These are phyloP conservation scores for Fraxinus americana DNA, from an alignment of 257 asterid species.

Conservation along the genomic window DNA sequence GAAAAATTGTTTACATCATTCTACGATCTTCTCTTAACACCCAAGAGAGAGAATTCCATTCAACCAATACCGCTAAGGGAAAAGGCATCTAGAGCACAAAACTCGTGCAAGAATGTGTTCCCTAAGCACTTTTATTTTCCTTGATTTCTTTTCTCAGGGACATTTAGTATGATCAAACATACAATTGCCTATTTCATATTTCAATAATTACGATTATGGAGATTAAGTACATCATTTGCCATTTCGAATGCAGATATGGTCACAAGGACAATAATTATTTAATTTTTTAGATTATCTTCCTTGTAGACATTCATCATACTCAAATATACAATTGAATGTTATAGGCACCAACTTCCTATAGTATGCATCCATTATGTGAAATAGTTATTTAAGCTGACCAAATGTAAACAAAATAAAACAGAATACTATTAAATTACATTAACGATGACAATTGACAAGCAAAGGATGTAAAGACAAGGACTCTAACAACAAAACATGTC, in stretches of 20 bases:
- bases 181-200: constrained; percentile 10
- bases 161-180: constrained; percentile 13
- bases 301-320: neutral
- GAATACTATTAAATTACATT: neutral
- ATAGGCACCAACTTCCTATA: neutral
- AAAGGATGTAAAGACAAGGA: neutral
- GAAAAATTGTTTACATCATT: neutral
- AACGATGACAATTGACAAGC: neutral
- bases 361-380: neutral
- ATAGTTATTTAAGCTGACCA: neutral
- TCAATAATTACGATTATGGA: neutral
- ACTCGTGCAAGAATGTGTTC: neutral
- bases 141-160: neutral
- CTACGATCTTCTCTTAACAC: neutral
- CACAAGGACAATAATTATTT: constrained; percentile 12
- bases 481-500: neutral
- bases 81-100: constrained; percentile 8
- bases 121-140: neutral
- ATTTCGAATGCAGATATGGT: constrained; percentile 8
- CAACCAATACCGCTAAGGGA: neutral
- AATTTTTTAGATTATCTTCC: neutral
- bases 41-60: neutral
- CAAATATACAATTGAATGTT: neutral
- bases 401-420: constrained; percentile 7
- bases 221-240: constrained; percentile 7